Percentiles rank a stretch among this genome's conserved stretches.
Conservation (phyloP, 192 early-diverging fungal genomes). For the Coemansia sp. region DNA sequence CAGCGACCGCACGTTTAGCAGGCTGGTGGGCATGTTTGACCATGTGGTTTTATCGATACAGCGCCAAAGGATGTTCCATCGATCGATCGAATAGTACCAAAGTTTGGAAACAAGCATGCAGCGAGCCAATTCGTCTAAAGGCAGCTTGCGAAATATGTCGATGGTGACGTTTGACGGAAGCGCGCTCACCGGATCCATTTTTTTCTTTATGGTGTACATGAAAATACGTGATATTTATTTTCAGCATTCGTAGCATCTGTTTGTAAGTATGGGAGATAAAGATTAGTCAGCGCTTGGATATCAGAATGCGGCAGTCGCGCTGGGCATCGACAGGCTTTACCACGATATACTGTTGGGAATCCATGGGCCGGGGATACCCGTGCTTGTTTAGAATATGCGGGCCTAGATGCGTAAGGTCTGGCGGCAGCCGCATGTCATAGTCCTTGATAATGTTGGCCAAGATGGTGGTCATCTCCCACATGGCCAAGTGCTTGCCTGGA, state of each 20-base stretch:
- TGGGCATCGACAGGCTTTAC: slow-evolving; percentile 28
- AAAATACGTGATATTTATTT: no score
- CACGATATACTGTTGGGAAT: slow-evolving; percentile 41
- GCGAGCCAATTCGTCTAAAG: slow-evolving; percentile 21
- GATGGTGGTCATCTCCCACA: slow-evolving; percentile 34
- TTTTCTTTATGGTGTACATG: no score
- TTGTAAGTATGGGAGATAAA: no score
- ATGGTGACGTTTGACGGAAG: slow-evolving; percentile 29
- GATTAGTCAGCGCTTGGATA: slow-evolving; percentile 11
- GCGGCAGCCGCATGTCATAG: slow-evolving; percentile 34
- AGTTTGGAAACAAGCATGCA: slow-evolving; percentile 37
- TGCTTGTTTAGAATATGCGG: slow-evolving; percentile 31
- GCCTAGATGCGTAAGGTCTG: slow-evolving; percentile 35
- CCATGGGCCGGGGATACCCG: slow-evolving; percentile 39
- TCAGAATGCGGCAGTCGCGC: slow-evolving; percentile 29
- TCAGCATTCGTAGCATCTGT: no score
- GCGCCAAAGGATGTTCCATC: slow-evolving; percentile 29
- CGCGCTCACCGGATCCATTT: slow-evolving; percentile 26
- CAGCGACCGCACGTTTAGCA: not conserved
- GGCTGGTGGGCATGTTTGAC: not conserved
- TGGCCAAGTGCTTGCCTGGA: slow-evolving; percentile 32
- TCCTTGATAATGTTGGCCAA: slow-evolving; percentile 40
- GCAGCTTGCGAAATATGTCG: slow-evolving; percentile 31
- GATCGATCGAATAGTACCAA: slow-evolving; percentile 30
- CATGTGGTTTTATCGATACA: slow-evolving; percentile 23